These are phyloP conservation scores for Phytophthora fragariaefolia DNA, from an alignment of 352 stramenopile genomes.

Conservation along the genomic window DNA sequence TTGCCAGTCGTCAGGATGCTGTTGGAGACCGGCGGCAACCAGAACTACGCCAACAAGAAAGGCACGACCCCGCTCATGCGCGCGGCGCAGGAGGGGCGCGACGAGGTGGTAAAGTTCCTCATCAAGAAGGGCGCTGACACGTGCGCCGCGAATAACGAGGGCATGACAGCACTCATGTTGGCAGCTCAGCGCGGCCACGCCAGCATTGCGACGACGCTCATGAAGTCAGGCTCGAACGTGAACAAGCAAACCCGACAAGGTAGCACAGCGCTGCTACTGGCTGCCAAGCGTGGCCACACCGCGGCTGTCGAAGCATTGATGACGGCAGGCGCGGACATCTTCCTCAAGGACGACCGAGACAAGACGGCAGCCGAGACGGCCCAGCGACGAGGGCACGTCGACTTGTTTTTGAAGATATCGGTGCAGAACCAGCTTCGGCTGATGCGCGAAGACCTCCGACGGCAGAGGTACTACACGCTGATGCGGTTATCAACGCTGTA, in stretches of 20 bases:
- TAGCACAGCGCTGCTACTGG: slow-evolving; percentile 84
- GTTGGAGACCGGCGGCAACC: slow-evolving; percentile 67
- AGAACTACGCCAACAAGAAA: slow-evolving; percentile 90
- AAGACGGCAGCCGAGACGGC: slow-evolving; percentile 88
- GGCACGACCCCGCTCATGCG: slow-evolving; percentile 89
- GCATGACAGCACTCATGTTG: slow-evolving; percentile 90
- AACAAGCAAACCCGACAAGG: slow-evolving; percentile 90
- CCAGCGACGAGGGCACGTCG: slow-evolving; percentile 79
- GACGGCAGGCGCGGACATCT: slow-evolving; percentile 85
- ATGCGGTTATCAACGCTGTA: slow-evolving; percentile 83
- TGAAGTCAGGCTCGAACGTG: slow-evolving; percentile 84
- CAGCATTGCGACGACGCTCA: slow-evolving; percentile 80
- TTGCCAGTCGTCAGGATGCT: slow-evolving; percentile 75
- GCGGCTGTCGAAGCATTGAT: slow-evolving; percentile 80
- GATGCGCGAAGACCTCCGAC: slow-evolving; percentile 78
- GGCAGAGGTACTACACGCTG: slow-evolving; percentile 69
- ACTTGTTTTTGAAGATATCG: slow-evolving; percentile 88
- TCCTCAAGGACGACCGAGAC: slow-evolving; percentile 87
- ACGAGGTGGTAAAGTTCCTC: slow-evolving; percentile 81
- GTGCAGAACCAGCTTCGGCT: slow-evolving; percentile 85
- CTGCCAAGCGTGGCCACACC: slow-evolving; percentile 83
- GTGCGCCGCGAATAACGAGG: slow-evolving; percentile 86
- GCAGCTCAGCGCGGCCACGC: slow-evolving; percentile 85
- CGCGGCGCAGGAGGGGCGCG: slow-evolving; percentile 83
- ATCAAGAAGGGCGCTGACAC: slow-evolving; percentile 72